These are phyloP conservation scores for Xylariaceae sp. DNA, from an alignment of 2,329 filamentous ascomycete genomes.

Conservation along the genomic window DNA sequence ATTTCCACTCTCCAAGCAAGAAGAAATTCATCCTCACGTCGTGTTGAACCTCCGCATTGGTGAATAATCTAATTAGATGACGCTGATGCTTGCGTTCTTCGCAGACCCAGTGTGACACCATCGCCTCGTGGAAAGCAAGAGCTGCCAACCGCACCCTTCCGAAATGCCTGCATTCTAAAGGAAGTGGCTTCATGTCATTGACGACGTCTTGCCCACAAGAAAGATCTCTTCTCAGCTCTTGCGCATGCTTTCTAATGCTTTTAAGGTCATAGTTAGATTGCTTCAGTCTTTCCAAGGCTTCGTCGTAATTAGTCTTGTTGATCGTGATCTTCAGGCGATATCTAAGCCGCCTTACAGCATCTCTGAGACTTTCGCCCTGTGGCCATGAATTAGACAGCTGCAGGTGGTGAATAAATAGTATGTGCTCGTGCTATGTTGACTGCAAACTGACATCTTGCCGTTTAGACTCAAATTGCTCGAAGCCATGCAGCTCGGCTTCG, in stretches of 20 bases:
- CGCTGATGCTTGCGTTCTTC: not conserved
- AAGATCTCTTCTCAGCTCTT: not conserved
- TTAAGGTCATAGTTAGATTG: constrained; percentile 6
- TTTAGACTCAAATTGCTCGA: not conserved
- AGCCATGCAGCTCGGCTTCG: not conserved
- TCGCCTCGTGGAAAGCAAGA: constrained; percentile 5
- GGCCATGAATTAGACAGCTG: not conserved
- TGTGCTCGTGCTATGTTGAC: no score
- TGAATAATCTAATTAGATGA: constrained; percentile 2
- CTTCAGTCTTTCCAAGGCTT: not conserved
- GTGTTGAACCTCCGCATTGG: no score
- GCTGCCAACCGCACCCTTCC: constrained; percentile 2
- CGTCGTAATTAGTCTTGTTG: constrained; percentile 3
- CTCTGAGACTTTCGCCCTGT: constrained; percentile 10
- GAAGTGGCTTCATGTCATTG: not conserved
- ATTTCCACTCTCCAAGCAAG: no score
- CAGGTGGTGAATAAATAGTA: not conserved
- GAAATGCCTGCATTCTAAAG: constrained; percentile 3
- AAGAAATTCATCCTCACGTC: no score
- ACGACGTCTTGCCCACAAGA: not conserved
- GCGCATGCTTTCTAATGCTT: constrained; percentile 4
- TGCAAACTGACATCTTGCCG: constrained; percentile 1
- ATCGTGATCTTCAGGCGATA: constrained; percentile 6
- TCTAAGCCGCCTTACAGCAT: constrained; percentile 6
- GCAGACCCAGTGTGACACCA: not conserved